phyloP scores from a whole-genome alignment of 495 filamentous ascomycete genomes.

The Penicillium paxilli region DNA sequence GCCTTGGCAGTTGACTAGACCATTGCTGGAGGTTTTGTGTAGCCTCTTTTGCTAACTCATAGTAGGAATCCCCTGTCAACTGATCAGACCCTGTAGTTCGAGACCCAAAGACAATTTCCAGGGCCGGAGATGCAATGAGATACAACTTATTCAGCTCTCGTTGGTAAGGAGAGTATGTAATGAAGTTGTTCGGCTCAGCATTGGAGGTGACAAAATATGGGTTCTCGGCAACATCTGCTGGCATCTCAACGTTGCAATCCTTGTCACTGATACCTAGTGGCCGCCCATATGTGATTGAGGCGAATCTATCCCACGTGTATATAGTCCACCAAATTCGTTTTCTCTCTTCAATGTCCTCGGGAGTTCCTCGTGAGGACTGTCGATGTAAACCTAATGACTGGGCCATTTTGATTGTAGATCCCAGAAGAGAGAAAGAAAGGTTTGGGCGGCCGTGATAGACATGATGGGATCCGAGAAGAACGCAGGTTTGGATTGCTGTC shows the following conservation, averaged over 20 bases:
- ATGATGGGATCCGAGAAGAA: constrained; percentile 34
- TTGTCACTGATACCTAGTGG: constrained; percentile 36
- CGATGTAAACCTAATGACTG: constrained; percentile 37
- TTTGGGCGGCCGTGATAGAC: constrained; percentile 38
- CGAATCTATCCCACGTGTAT: constrained; percentile 40
- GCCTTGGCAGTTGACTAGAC: constrained; percentile 19
- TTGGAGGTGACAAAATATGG: constrained; percentile 14
- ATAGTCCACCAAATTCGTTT: constrained; percentile 41
- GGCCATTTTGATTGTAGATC: constrained; percentile 32
- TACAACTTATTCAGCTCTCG: constrained; percentile 33
- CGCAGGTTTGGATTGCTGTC: constrained; percentile 29
- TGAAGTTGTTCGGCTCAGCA: neutral
- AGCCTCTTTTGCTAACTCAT: constrained; percentile 17
- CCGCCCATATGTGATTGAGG: constrained; percentile 34
- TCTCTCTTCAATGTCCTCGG: constrained; percentile 31
- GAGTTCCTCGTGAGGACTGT: constrained; percentile 10
- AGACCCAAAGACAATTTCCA: constrained; percentile 32
- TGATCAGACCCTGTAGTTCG: constrained; percentile 21
- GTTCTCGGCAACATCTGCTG: constrained; percentile 26
- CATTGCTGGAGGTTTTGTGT: constrained; percentile 24
- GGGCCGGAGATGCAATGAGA: constrained; percentile 28
- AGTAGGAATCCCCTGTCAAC: constrained; percentile 17
- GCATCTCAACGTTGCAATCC: constrained; percentile 35
- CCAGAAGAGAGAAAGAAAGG: constrained; percentile 35
- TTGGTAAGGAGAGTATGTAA: constrained; percentile 36